These are phyloP conservation scores for Penicillium corylophilum DNA, from an alignment of 2,329 filamentous ascomycete genomes.

Conservation along the genomic window DNA sequence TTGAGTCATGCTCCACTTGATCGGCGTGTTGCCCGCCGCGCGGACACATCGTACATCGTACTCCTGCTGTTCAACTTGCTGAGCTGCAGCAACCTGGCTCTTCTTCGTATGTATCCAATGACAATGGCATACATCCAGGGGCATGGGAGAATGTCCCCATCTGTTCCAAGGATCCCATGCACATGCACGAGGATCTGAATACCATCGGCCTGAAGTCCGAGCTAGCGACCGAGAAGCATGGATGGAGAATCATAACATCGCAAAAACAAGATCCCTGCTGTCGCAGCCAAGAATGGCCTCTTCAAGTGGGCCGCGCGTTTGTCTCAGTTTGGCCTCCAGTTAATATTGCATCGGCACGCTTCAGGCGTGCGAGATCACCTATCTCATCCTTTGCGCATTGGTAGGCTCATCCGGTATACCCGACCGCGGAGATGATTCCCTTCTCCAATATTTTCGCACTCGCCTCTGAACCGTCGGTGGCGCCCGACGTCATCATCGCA, in stretches of 20 bases:
- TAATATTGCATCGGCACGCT: background rate
- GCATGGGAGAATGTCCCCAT: background rate
- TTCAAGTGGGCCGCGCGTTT: background rate
- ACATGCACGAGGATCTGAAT: background rate
- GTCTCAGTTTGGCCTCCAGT: background rate
- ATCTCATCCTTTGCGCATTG: background rate
- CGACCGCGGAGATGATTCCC: slow-evolving; percentile 7
- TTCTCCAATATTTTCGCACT: background rate
- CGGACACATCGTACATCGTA: background rate
- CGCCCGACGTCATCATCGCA: slow-evolving; percentile 2
- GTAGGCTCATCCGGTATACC: background rate
- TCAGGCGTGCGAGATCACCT: background rate
- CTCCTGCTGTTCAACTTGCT: background rate
- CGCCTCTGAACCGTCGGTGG: background rate
- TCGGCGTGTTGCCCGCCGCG: background rate
- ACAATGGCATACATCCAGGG: background rate
- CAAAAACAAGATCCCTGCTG: background rate
- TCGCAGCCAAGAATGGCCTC: background rate
- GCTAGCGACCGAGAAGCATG: background rate
- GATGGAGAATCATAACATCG: no score
- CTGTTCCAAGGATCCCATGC: background rate
- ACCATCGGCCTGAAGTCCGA: background rate
- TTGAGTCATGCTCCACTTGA: background rate
- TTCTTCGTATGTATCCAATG: background rate
- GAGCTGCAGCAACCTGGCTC: background rate